Conservation (phyloP, 2,329 filamentous ascomycete species). For the Shiraia sp. region DNA sequence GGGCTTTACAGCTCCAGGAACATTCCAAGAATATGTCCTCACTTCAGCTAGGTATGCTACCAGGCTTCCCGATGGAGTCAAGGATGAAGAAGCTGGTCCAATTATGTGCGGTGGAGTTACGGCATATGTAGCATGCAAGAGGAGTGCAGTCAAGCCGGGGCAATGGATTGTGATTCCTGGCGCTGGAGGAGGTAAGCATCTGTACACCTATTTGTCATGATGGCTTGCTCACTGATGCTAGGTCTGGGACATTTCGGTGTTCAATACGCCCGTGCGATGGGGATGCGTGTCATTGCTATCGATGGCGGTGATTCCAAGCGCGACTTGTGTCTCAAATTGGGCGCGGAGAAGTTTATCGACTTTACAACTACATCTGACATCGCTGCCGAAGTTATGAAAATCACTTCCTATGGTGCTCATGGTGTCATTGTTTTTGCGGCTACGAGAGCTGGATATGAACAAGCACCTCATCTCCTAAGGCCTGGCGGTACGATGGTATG, state of each 20-base stretch:
- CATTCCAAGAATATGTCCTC: slow-evolving; percentile 49
- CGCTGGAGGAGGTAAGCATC: slow-evolving; percentile 37
- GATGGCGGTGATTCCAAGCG: slow-evolving; percentile 56
- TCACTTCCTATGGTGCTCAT: slow-evolving; percentile 69
- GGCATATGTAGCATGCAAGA: slow-evolving; percentile 53
- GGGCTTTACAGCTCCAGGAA: slow-evolving; percentile 56
- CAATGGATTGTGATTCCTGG: slow-evolving; percentile 47
- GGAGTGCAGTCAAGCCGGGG: slow-evolving; percentile 41
- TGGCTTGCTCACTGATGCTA: slow-evolving; percentile 2
- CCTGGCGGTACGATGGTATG: slow-evolving; percentile 35
- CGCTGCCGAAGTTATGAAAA: slow-evolving; percentile 47
- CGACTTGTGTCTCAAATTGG: slow-evolving; percentile 52
- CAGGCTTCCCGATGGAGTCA: slow-evolving; percentile 48
- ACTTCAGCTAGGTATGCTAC: slow-evolving; percentile 53
- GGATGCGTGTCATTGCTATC: slow-evolving; percentile 60
- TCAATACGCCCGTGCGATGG: slow-evolving; percentile 56
- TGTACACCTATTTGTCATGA: no score
- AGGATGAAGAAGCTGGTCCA: slow-evolving; percentile 51
- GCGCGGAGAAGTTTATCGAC: slow-evolving; percentile 62
- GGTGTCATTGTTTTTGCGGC: slow-evolving; percentile 79
- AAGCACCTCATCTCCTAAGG: slow-evolving; percentile 29
- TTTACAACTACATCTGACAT: slow-evolving; percentile 67
- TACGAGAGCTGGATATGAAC: slow-evolving; percentile 42
- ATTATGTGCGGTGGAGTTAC: slow-evolving; percentile 54
- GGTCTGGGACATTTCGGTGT: slow-evolving; percentile 32